Conservation (phyloP, 345 rosid genomes). For the Carallia brachiata region DNA sequence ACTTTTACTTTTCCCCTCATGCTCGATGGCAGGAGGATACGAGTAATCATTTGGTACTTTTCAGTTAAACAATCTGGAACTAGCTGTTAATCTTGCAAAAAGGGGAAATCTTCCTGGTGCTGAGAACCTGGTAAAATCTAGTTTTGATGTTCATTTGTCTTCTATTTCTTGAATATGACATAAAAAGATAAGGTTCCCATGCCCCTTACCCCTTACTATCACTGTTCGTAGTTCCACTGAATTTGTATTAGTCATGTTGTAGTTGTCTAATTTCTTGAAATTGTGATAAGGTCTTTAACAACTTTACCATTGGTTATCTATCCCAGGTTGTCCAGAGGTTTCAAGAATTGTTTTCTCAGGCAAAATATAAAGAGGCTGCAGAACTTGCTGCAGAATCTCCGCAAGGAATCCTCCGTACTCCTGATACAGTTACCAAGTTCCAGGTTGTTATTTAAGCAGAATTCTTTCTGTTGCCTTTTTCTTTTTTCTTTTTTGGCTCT, state of each 20-base stretch:
- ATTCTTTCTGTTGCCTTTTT: constrained; percentile 3
- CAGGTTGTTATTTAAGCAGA: constrained; percentile 51
- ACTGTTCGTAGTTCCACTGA: background rate
- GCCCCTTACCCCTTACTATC: too few species aligned
- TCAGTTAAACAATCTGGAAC: constrained; percentile 93
- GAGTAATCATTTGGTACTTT: background rate
- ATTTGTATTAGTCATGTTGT: background rate
- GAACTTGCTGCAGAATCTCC: constrained; percentile 99
- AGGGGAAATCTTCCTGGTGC: constrained; percentile 99
- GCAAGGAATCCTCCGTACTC: constrained; percentile 89
- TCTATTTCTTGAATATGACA: background rate
- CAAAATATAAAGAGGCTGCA: constrained; percentile 97
- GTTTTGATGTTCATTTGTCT: background rate
- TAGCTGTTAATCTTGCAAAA: constrained; percentile 93
- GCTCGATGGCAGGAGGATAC: background rate
- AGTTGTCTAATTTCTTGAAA: background rate
- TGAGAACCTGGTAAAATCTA: constrained; percentile 71
- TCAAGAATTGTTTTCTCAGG: constrained; percentile 90
- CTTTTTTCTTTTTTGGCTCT: constrained; percentile 4
- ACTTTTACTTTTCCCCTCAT: background rate
- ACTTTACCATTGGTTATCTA: background rate
- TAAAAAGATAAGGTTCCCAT: too few species aligned
- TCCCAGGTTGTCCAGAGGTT: constrained; percentile 91
- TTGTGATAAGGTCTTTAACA: background rate
- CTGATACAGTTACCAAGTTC: constrained; percentile 90